Conservation (phyloP, 2,329 filamentous ascomycete genomes). For the Lasiodiplodia sp. region DNA sequence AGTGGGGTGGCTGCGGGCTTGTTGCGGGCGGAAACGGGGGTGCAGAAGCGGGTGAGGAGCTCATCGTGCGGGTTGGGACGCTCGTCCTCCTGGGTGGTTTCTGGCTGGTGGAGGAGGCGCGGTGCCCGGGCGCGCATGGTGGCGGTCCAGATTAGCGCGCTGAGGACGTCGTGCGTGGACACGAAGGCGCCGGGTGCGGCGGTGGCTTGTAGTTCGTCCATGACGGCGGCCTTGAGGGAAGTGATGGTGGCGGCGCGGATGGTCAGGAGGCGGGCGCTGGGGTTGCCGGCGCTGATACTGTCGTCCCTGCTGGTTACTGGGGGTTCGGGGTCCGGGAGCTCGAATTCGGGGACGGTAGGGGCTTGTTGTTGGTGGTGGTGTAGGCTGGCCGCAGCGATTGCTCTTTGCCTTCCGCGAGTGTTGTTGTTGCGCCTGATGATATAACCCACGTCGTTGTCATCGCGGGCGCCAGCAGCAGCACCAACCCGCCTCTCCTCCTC, state of each 20-base stretch:
- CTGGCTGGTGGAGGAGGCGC: neutral
- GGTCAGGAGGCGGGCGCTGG: constrained; percentile 5
- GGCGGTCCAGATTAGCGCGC: constrained; percentile 1
- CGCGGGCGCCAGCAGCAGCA: too few species aligned
- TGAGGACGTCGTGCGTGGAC: neutral
- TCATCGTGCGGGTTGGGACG: neutral
- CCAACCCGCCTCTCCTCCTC: neutral
- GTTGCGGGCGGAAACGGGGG: neutral
- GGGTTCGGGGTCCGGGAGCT: neutral
- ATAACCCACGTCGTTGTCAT: neutral
- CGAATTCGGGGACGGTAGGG: neutral
- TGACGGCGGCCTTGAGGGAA: neutral
- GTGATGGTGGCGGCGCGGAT: neutral
- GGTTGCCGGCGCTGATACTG: neutral
- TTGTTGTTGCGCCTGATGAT: neutral
- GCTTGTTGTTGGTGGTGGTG: neutral
- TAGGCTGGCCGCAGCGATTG: too few species aligned
- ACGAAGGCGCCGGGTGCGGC: neutral
- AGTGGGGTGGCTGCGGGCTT: neutral
- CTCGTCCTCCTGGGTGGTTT: neutral
- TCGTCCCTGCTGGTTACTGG: neutral
- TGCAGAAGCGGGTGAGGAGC: neutral
- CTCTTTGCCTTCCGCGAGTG: too few species aligned
- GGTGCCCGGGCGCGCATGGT: neutral
- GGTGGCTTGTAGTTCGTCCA: neutral